phyloP scores from a whole-genome alignment of 2,329 filamentous ascomycete genomes.

The Colletotrichum tropicicola region DNA sequence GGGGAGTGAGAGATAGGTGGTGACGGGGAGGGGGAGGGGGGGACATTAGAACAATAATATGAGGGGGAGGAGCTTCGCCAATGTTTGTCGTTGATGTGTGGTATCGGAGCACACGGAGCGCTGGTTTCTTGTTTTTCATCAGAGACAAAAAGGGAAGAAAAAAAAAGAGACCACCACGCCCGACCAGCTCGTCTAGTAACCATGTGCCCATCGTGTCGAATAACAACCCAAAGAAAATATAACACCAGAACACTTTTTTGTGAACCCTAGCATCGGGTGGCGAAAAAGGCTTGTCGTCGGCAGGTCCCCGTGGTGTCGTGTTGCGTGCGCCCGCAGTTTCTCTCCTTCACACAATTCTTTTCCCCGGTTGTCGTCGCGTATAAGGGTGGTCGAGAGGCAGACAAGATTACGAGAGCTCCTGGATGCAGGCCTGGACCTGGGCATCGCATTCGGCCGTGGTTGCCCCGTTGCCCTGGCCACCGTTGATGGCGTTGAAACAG shows the following conservation, averaged over 20 bases:
- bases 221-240: conserved; percentile 11
- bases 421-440: conserved; percentile 58
- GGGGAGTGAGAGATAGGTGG: too few relatives aligned
- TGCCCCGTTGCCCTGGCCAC: conserved; percentile 50
- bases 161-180: conserved; percentile 16
- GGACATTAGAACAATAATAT: conserved; percentile 33
- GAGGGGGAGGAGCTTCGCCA: conserved; percentile 21
- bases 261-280: neutral
- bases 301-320: neutral
- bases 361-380: conserved; percentile 6
- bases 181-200: conserved; percentile 14
- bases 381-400: neutral
- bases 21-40: neutral
- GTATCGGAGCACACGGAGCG: conserved; percentile 21
- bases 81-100: conserved; percentile 22
- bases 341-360: neutral
- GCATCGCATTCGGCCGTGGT: conserved; percentile 61
- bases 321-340: neutral
- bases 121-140: conserved; percentile 19
- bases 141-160: conserved; percentile 7
- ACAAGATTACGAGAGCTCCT: conserved; percentile 40
- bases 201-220: neutral
- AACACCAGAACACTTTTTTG: conserved; percentile 13
- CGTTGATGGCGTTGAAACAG: conserved; percentile 66
- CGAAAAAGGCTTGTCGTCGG: neutral